Base-by-base conservation (phyloP, 2,329 filamentous ascomycete genomes). In the Diaporthe sp. region DNA sequence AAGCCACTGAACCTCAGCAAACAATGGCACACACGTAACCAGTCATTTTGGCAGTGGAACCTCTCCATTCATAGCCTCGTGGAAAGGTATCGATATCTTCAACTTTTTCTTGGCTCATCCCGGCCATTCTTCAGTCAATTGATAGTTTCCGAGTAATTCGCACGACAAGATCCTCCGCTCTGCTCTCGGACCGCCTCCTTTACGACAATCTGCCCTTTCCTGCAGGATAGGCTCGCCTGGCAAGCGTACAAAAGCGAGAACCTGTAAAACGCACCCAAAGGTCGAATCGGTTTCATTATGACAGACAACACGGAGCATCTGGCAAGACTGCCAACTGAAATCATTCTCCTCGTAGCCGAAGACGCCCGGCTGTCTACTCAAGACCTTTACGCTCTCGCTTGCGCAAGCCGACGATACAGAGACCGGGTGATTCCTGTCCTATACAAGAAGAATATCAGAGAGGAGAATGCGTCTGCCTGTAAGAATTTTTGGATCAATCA, bases 401-500 rank as follows among this genome's bases (percentile, higher is more conserved):
- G 7, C 12, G 17, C 58, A 8, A 42, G 38, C 25, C 8, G 10
- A 12, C 58, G 15, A 10, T 61, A 42, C 22, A 5, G 12, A 4
- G 4, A 30, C 13, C 2, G 3, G 38, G 35, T n/a, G 35, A 28
- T 30, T 2, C 8, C 58, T 4, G 38, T 9, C 7, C 58, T 61
- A 3, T 61, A 61, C 25, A 61, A 61, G n/a, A 61, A 6, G 38
- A 61, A 61, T 15, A 61, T 61, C 35, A 61, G 38, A 22, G 58
- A 61, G 38, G 38, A 61, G 25, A 25, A 61, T 10, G 58, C 58
- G 42, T 42, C 38, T 61, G 58, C 58, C 58, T 30, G 58, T 61
- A 61, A 61, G 58, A 57, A 19, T 30, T 42, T 40, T 6, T 28
- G 13, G n/a, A 28, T n/a, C 55, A 25, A 4, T 22, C 28, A n/a